Evolutionary conservation across 352 stramenopile species (phyloP), one percentile per base, ranked within the genome.

Genomic region (Aphanomyces astaci): DNA sequence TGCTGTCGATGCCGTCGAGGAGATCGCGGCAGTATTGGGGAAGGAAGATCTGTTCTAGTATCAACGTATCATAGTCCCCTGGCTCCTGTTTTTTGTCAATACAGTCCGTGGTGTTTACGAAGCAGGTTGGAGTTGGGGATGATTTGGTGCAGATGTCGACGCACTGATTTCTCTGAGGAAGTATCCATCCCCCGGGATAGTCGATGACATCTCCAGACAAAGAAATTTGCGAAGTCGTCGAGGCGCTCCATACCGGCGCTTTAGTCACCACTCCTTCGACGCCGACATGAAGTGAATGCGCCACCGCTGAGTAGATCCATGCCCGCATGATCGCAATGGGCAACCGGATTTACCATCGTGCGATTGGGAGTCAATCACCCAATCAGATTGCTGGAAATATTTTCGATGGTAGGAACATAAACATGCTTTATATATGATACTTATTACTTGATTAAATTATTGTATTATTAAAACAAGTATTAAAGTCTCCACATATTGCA

Each of bases 21-120:
- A 92, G 70, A 65, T 92, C 84, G 31, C 84, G 84, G 70, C 84
- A 92, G 69, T 83, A 92, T 74, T 92, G 81, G 73, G 84, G 84
- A 49, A 87, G 75, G 69, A 86, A 92, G 66, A 90, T 70, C 72
- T 92, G 79, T 72, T 92, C 82, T 11, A 92, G 73, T 52, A 90
- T 64, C 55, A 92, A 67, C 64, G 83, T 87, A 75, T 90, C 81
- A 45, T 85, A 90, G 74, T 89, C 81, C 27, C 82, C 79, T 4
- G 81, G 76, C 46, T 74, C 72, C 72, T 86, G 78, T 55, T 83
- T 73, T 75, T 89, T 89, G 53, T 82, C 72, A 63, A 88, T 73
- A 54, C 82, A 89, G 13, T 76, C 72, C 30, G 77, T 73, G 51
- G 81, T 74, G 59, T 75, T 74, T 3, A 77, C 89, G 30, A 87